Percentiles rank a stretch among this genome's conserved stretches.
These are phyloP conservation scores for Aspergillus haitiensis DNA, from an alignment of 495 filamentous ascomycete species.

Conservation along the genomic window DNA sequence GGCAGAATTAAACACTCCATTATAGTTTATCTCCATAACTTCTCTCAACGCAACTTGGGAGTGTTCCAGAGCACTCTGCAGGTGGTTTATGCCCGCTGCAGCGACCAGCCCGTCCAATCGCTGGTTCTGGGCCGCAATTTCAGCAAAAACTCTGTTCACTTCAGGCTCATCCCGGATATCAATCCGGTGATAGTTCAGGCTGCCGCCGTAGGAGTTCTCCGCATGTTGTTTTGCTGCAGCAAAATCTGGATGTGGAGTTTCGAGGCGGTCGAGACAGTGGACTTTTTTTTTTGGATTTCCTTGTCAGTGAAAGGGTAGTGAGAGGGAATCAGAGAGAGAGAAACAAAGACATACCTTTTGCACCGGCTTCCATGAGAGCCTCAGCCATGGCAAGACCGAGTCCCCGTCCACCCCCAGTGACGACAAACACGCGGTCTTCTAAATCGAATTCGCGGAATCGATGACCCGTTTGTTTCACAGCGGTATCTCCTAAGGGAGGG, in stretches of 20 bases:
- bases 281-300: slow-evolving; percentile 40
- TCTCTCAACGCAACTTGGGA: slow-evolving; percentile 60
- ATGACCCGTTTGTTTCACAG: slow-evolving; percentile 21
- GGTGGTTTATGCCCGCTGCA: slow-evolving; percentile 78
- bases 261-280: slow-evolving; percentile 61
- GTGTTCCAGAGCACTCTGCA: slow-evolving; percentile 69
- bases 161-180: slow-evolving; percentile 61
- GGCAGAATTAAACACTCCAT: slow-evolving; percentile 74
- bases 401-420: slow-evolving; percentile 63
- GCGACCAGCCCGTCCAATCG: slow-evolving; percentile 76
- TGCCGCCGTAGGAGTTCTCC: slow-evolving; percentile 49
- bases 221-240: slow-evolving; percentile 49
- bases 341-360: slow-evolving; percentile 49
- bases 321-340: background rate
- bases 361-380: slow-evolving; percentile 69
- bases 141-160: slow-evolving; percentile 53
- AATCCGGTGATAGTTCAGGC: slow-evolving; percentile 60
- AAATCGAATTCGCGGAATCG: slow-evolving; percentile 56
- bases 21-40: slow-evolving; percentile 74
- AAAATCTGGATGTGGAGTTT: slow-evolving; percentile 53
- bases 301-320: slow-evolving; percentile 41
- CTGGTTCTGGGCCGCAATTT: slow-evolving; percentile 54
- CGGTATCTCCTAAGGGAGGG: slow-evolving; percentile 25
- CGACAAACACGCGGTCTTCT: slow-evolving; percentile 55
- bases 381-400: slow-evolving; percentile 67